Evolutionary conservation across 1,139 yeast species (phyloP), one percentile per base, ranked within the genome.

Genomic region (Trichomonascaceae sp.): DNA sequence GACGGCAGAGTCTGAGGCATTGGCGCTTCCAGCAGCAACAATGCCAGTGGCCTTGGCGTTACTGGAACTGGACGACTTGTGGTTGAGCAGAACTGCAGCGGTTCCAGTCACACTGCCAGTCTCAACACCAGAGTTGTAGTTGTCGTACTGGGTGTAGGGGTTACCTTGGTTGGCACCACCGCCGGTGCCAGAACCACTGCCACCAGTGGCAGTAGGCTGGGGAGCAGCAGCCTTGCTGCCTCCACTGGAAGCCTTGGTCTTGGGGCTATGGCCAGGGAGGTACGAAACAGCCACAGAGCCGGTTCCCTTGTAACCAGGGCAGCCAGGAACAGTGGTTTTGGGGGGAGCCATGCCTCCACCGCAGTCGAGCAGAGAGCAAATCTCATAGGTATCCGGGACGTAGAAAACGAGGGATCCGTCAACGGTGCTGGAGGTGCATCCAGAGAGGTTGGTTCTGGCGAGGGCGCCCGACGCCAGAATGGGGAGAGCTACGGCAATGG

Each of bases 331-430:
- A 20, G 14, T 18, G 18, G 16, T 18, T 15, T 22, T 5, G 4
- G 32, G 31, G 13, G 32, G 32, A 4, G 32, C 30, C 3, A 32
- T 3, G 16, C 32, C 32, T 11, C 32, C 32, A 11, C 32, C 32
- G 13, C 32, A 30, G 15, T 30, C 30, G 8, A 20, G 30, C 4
- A 30, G 8, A 8, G 32, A 11, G 17, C 32, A 30, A 20, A 30
- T 13, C 13, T 30, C 32, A 16, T 18, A 16, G 9, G 32, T 18
- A 14, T 18, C 32, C n/a, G 32, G 32, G 13, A 20, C 32, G 6
- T 30, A 30, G 32, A 16, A 20, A n/a, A 30, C 8, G 4, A 30
- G 30, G 3, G 32, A 13, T 20, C 20, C 20, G 13, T 31, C 30
- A 11, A 14, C 29, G 8, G 17, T 17, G 17, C 32, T 16, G n/a